Evolutionary conservation across 176 grass and related monocot genomes (phyloP), one percentile per base, ranked within the genome.

Genomic region (Chloris gayana): DNA sequence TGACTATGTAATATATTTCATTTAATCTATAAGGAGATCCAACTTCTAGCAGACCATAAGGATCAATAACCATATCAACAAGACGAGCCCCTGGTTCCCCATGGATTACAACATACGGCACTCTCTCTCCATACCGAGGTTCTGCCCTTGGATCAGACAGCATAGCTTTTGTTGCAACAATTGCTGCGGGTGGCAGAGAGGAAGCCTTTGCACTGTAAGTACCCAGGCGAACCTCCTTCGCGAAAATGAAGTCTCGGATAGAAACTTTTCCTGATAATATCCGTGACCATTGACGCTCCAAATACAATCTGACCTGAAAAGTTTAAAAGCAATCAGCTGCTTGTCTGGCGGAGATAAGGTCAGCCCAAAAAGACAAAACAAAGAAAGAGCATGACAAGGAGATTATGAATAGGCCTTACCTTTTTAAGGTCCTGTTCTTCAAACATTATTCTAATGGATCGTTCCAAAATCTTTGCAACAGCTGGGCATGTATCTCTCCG

Each of bases 31-130:
- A 93, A 64, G 83, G 81, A 63, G 92, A 94, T 58, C 84, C 74
- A 27, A 91, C 61, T 76, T 98, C 75, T 60, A 94, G 87, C 54
- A 98, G 87, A 14, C 74, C 78, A 84, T 92, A 88, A 74, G 95
- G 92, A 88, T 93, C 71, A 61, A 98, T 89, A 76, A 98, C 92
- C 89, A 98, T 94, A 75, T 98, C 92, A 2, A 89, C 69, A 1
- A 94, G 89, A 76, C 86, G 95, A 85, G 95, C 95, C 72, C 90
- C 95, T 75, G 95, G 95, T 91, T 94, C 90, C 47, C 95, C 95
- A 74, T 94, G 88, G 37, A 98, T 82, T 38, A 98, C 92, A 81
- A 98, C 88, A 87, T 98, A 98, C 34, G 88, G 84, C 47, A 98
- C 85, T 82, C 95, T 86, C 69, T 98, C 88, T 79, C 85, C 95